Evolutionary conservation across 148 eudicot genomes (phyloP), one percentile per base, ranked within the genome.

Genomic region (Vaccinium vitisidaea): DNA sequence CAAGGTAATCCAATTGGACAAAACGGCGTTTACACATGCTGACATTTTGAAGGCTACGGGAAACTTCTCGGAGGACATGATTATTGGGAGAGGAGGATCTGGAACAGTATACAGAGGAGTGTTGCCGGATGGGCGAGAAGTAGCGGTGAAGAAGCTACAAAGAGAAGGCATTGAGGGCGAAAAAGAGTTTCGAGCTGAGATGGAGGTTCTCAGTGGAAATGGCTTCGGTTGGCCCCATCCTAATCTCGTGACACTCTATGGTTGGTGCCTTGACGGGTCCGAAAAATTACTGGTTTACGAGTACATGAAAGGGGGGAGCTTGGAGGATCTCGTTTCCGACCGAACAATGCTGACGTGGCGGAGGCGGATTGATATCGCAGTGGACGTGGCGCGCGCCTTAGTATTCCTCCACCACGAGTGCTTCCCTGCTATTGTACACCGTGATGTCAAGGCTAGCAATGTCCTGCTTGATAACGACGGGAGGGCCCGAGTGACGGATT

Each of bases 391-490:
- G 2, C 94, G 92, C 0, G 99, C 99, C 1, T 75, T 97, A 3
- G 95, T 95, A 30, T 97, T 85, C 83, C 91, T 97, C 0, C 99
- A 97, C 87, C 98, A 97, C 39, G 98, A 94, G 87, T 97, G 99
- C 56, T 87, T 81, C 84, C 99, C 98, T 55, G 75, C 93, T 0
- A 92, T 97, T 50, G 98, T 97, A 2, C 99, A 97, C 69, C 84
- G 99, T 65, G 99, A 97, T 81, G 98, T 97, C 8, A 97, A 97
- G 87, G 99, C 99, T 11, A 97, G 95, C 90, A 97, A 97, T 48
- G 97, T 97, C 46, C 79, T 97, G 39, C 90, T 97, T 19, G 98
- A 97, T 86, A 86, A 86, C 67, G 75, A 92, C 5, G 98, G 96
- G 0, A 95, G 90, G 59, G 99, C 99, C 0, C 80, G 93, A 1